Conservation (phyloP, 2,329 filamentous ascomycete genomes). For the Aspergillus nomiae region DNA sequence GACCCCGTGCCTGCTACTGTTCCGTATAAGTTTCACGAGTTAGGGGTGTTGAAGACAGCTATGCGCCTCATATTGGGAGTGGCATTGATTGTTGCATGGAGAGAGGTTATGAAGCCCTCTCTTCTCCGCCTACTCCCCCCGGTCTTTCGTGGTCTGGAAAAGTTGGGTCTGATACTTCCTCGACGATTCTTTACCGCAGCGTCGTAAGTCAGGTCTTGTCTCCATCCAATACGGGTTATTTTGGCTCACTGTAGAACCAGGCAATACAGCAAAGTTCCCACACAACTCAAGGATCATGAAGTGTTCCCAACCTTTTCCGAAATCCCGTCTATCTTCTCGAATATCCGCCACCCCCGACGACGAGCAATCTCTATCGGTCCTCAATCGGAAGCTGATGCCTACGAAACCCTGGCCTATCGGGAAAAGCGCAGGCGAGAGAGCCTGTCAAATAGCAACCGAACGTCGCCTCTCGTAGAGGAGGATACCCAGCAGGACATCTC, state of each 20-base stretch:
- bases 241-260: conserved; percentile 46
- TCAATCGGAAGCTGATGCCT: conserved; percentile 93
- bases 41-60: conserved; percentile 67
- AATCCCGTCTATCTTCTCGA: conserved; percentile 77
- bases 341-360: conserved; percentile 75
- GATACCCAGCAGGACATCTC: neutral
- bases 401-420: conserved; percentile 90
- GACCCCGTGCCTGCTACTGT: conserved; percentile 60
- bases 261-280: conserved; percentile 76
- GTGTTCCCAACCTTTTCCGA: conserved; percentile 88
- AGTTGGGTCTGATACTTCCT: conserved; percentile 75
- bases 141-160: conserved; percentile 82
- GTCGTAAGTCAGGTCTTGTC: conserved; percentile 53
- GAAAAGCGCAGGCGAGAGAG: conserved; percentile 69
- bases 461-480: neutral
- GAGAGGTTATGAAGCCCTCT: conserved; percentile 82
- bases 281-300: conserved; percentile 75
- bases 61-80: conserved; percentile 78
- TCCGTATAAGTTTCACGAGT: conserved; percentile 64
- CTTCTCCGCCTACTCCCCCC: conserved; percentile 78
- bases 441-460: conserved; percentile 43
- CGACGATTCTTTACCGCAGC: conserved; percentile 89
- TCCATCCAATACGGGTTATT: neutral
- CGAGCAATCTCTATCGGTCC: conserved; percentile 88
- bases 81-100: conserved; percentile 82